Percentiles rank a stretch among this genome's conserved stretches.
Evolutionary conservation across 345 rosid genomes (phyloP).

Genomic region (Rhizophora mangle): DNA sequence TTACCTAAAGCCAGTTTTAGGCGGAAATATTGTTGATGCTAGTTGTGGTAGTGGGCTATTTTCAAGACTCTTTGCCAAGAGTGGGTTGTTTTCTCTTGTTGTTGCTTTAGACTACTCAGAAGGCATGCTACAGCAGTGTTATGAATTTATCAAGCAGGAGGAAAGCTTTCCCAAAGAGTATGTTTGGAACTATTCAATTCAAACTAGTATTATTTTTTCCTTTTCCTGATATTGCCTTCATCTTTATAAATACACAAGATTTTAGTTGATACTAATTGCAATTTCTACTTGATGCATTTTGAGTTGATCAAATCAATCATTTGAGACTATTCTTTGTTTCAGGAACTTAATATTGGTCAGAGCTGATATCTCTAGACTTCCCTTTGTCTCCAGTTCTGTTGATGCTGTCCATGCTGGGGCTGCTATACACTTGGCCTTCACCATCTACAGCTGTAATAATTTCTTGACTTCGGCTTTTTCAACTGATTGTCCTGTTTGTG

Average conservation of each 20-base stretch:
- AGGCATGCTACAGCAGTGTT: conserved; percentile 81
- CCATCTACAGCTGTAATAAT: conserved; percentile 68
- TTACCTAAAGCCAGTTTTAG: conserved; percentile 67
- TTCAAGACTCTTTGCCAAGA: conserved; percentile 69
- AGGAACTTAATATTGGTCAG: conserved; percentile 76
- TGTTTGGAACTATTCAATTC: conserved; percentile 4
- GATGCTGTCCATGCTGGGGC: conserved; percentile 97
- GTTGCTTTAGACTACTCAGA: conserved; percentile 86
- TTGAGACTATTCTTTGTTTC: conserved; percentile 10
- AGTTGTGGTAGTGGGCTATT: conserved; percentile 93
- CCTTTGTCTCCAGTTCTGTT: conserved; percentile 64
- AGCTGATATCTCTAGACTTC: conserved; percentile 89
- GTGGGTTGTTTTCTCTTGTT: conserved; percentile 66
- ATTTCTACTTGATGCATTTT: background rate
- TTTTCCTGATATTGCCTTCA: background rate
- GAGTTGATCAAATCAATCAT: background rate
- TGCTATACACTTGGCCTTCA: conserved; percentile 95
- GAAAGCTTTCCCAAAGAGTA: conserved; percentile 74
- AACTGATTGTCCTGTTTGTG: background rate
- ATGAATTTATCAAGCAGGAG: conserved; percentile 57
- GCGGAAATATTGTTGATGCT: conserved; percentile 81
- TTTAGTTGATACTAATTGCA: conserved; percentile 2
- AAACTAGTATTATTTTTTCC: background rate
- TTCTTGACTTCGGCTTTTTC: background rate
- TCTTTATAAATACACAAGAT: background rate